phyloP scores from a whole-genome alignment of 768 basidiomycete species.

The Hortiboletus campestris region DNA sequence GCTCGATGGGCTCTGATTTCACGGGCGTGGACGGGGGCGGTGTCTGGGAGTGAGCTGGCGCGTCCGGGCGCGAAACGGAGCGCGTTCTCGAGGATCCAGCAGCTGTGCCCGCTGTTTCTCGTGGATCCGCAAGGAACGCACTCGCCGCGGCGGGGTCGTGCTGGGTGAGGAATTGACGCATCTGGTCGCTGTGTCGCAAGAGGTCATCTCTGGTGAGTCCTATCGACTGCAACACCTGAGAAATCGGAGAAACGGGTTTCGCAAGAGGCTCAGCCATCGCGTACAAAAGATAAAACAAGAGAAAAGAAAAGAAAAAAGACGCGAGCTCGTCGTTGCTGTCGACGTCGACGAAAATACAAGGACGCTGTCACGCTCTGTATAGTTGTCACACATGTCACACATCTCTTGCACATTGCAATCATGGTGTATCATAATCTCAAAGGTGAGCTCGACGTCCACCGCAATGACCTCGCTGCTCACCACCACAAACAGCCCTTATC shows the following conservation, averaged over 20 bases:
- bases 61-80: conserved; percentile 49
- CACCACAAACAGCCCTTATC: conserved; percentile 71
- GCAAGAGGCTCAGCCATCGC: conserved; percentile 23
- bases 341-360: conserved; percentile 15
- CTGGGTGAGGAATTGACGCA: conserved; percentile 73
- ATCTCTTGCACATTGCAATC: conserved; percentile 11
- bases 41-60: conserved; percentile 35
- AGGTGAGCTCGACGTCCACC: conserved; percentile 42
- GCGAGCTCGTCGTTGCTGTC: conserved; percentile 22
- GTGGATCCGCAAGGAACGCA: conserved; percentile 36
- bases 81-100: conserved; percentile 41
- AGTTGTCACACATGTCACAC: conserved; percentile 25
- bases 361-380: conserved; percentile 18
- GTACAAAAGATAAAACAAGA: neutral
- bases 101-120: conserved; percentile 39
- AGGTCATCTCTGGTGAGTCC: conserved; percentile 80
- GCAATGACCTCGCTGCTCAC: conserved; percentile 19
- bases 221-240: conserved; percentile 65
- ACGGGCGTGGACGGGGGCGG: conserved; percentile 58
- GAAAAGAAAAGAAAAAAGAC: neutral
- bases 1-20: conserved; percentile 60
- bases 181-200: conserved; percentile 67
- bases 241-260: conserved; percentile 60
- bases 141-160: conserved; percentile 48
- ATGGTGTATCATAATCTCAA: conserved; percentile 90